These are phyloP conservation scores for Backusella luteola DNA, from an alignment of 192 early-diverging fungal genomes.

Conservation along the genomic window DNA sequence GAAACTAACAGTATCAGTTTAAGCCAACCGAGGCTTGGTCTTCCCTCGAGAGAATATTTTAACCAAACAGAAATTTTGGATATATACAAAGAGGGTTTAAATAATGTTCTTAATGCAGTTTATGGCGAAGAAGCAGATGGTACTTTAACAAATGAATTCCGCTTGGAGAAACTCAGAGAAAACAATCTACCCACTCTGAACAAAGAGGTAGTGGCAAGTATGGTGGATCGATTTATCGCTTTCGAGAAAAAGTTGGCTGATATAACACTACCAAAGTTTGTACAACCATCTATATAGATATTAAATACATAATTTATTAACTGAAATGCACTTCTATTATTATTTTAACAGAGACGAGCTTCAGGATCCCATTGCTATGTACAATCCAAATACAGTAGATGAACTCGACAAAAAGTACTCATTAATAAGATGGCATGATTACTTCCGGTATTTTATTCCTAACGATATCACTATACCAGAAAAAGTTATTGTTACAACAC, in stretches of 20 bases:
- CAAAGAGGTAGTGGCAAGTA: background rate
- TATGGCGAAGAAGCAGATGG: background rate
- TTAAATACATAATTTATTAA: background rate
- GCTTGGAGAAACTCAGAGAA: background rate
- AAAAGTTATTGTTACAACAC: slow-evolving; percentile 48
- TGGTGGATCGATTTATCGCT: slow-evolving; percentile 51
- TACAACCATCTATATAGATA: background rate
- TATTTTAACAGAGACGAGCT: slow-evolving; percentile 38
- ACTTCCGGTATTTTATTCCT: slow-evolving; percentile 31
- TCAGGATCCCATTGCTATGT: slow-evolving; percentile 46
- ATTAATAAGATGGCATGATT: slow-evolving; percentile 40
- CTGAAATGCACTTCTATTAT: background rate
- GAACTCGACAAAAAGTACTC: slow-evolving; percentile 39
- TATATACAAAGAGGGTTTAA: slow-evolving; percentile 42
- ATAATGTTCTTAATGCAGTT: slow-evolving; percentile 36
- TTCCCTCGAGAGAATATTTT: slow-evolving; percentile 69
- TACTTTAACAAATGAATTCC: background rate
- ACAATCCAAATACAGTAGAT: slow-evolving; percentile 44
- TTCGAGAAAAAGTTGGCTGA: slow-evolving; percentile 58
- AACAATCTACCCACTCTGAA: background rate
- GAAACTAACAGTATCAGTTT: slow-evolving; percentile 48
- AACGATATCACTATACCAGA: slow-evolving; percentile 19
- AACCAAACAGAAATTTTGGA: slow-evolving; percentile 42
- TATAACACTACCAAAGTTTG: slow-evolving; percentile 35
- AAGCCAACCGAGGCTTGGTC: slow-evolving; percentile 49